These are phyloP conservation scores for Pisolithus albus DNA, from an alignment of 768 basidiomycete species.

Conservation along the genomic window DNA sequence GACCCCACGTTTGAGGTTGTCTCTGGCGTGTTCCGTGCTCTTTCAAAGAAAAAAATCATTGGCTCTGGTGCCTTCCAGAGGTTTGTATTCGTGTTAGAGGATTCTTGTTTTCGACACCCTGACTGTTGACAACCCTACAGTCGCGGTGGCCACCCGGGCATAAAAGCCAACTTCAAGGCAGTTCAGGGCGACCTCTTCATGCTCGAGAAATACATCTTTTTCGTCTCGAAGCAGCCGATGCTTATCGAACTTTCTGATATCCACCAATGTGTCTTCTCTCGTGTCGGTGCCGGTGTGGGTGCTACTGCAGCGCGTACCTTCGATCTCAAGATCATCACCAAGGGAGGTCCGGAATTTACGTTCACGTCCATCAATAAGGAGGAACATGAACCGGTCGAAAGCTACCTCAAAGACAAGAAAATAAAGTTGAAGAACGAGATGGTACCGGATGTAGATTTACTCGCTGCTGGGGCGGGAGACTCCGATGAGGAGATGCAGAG, in stretches of 20 bases:
- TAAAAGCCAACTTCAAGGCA: constrained; percentile 97
- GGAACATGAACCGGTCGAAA: constrained; percentile 81
- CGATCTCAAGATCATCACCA: constrained; percentile 85
- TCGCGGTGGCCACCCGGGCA: constrained; percentile 84
- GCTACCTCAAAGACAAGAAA: constrained; percentile 85
- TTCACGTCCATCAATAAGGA: constrained; percentile 96
- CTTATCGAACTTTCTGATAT: constrained; percentile 89
- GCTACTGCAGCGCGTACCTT: constrained; percentile 86
- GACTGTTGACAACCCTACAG: constrained; percentile 32
- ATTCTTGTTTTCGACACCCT: background rate
- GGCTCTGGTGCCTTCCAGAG: constrained; percentile 83
- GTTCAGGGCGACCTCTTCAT: constrained; percentile 95
- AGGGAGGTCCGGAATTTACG: constrained; percentile 75
- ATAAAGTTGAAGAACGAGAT: constrained; percentile 94
- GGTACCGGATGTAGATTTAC: constrained; percentile 76
- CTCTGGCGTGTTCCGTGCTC: constrained; percentile 84
- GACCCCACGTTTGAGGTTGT: constrained; percentile 94
- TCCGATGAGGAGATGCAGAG: constrained; percentile 84
- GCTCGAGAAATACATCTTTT: constrained; percentile 96
- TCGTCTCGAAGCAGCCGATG: constrained; percentile 92
- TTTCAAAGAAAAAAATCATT: constrained; percentile 87
- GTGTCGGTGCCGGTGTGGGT: constrained; percentile 80
- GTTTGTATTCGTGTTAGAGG: constrained; percentile 31
- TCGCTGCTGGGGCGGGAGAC: constrained; percentile 56
- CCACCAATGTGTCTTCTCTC: constrained; percentile 86